Evolutionary conservation across 768 basidiomycete genomes (phyloP), one percentile per base, ranked within the genome.

Genomic region (Trametes sanguinea): DNA sequence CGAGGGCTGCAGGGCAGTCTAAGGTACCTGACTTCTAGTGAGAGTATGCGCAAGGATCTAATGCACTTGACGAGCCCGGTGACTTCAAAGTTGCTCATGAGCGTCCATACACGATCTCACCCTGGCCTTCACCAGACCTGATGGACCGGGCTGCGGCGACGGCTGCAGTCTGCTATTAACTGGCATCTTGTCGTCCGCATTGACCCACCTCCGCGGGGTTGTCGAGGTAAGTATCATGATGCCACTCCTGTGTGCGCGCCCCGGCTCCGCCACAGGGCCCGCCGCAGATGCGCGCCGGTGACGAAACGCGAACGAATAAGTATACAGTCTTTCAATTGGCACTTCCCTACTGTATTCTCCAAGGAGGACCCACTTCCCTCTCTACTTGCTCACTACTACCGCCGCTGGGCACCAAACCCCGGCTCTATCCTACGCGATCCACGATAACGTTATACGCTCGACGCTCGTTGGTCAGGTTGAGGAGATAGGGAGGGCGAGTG

Each of bases 231-330:
- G 35, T 37, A 37, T 37, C 35, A 37, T 58, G 57, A 50, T 58
- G 39, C 47, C 56, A 17, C 46, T 51, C 33, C 33, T 11, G n/a
- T 40, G n/a, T 44, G 50, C 27, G 56, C 57, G 57, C 57, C 48
- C 57, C 57, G 57, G 51, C 47, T 40, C 13, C 43, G 54, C 37
- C 35, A 37, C 35, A 37, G 46, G 37, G 55, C 10, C 14, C 46
- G 45, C 32, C 35, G 22, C 10, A 45, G n/a, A 10, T 27, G 43
- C 55, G 45, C 55, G 55, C 30, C n/a, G 45, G 45, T 57, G 45
- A 43, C 45, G 57, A 33, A 48, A 55, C 51, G 27, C 42, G 42
- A n/a, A n/a, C 13, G 35, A 37, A 37, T 37, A 11, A 37, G 35
- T 37, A 37, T 37, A 37, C 35, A 37, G 35, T 37, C 35, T 37